Evolutionary conservation across 2,329 filamentous ascomycete genomes (phyloP).

Genomic region (Fusarium floridanum): DNA sequence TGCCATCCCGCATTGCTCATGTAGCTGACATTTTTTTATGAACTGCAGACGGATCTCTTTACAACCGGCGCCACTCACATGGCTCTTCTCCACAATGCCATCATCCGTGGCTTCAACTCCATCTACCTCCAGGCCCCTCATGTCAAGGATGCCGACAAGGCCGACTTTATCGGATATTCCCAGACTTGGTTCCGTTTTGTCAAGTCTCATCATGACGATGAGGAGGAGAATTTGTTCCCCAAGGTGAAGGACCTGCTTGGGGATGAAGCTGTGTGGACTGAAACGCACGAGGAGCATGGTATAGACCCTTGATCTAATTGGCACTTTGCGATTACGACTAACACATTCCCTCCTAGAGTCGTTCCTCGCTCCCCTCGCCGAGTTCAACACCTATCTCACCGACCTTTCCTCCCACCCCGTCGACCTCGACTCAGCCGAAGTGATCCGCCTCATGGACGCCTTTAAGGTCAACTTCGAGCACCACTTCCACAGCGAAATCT

Average conservation of each 20-base stretch:
- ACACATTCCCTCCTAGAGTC: slow-evolving; percentile 47
- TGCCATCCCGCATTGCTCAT: not conserved
- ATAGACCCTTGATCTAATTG: slow-evolving; percentile 23
- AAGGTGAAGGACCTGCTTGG: slow-evolving; percentile 65
- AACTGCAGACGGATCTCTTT: slow-evolving; percentile 66
- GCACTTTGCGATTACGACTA: not conserved
- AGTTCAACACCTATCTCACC: slow-evolving; percentile 66
- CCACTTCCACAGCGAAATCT: slow-evolving; percentile 69
- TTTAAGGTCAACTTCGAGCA: slow-evolving; percentile 65
- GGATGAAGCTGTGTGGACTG: slow-evolving; percentile 64
- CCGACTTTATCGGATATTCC: slow-evolving; percentile 69
- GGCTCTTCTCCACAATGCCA: slow-evolving; percentile 71
- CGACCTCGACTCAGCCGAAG: slow-evolving; percentile 59
- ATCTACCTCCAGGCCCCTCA: slow-evolving; percentile 71
- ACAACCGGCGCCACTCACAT: slow-evolving; percentile 72
- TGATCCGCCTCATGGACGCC: slow-evolving; percentile 63
- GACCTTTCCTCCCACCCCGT: slow-evolving; percentile 54
- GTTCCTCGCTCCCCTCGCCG: slow-evolving; percentile 64
- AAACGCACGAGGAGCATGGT: slow-evolving; percentile 69
- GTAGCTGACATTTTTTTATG: slow-evolving; percentile 3
- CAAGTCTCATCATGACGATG: slow-evolving; percentile 71
- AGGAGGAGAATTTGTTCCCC: slow-evolving; percentile 68
- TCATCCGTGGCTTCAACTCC: slow-evolving; percentile 73
- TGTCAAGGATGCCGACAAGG: slow-evolving; percentile 63
- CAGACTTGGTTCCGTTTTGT: slow-evolving; percentile 71